Conservation (phyloP, 306 rosid genomes). For the Sechiopsis laciniata region DNA sequence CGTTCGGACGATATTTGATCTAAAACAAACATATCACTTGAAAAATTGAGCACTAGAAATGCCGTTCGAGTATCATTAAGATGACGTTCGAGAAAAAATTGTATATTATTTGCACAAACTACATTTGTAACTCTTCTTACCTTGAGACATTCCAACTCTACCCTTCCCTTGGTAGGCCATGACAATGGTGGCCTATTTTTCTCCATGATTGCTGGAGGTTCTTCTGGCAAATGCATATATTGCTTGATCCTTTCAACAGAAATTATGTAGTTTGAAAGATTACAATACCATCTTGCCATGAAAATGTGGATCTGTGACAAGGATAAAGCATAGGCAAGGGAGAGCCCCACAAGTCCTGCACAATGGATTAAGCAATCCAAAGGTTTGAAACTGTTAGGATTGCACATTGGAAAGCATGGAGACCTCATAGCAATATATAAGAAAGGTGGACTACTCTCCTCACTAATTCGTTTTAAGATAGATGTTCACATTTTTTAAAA, state of each 20-base stretch:
- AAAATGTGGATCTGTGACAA: constrained; percentile 38
- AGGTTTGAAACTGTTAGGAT: not conserved
- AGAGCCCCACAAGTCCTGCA: constrained; percentile 71
- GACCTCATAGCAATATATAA: too few relatives aligned
- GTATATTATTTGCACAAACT: not conserved
- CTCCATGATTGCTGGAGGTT: constrained; percentile 57
- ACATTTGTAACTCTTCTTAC: constrained; percentile 24
- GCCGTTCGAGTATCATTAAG: not conserved
- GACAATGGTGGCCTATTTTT: constrained; percentile 51
- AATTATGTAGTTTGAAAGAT: constrained; percentile 49
- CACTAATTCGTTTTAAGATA: too few relatives aligned
- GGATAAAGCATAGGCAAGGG: constrained; percentile 63
- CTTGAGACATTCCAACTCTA: constrained; percentile 52
- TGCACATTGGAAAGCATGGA: too few relatives aligned
- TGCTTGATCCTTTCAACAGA: constrained; percentile 82
- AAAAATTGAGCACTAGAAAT: not conserved
- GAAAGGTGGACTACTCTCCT: too few relatives aligned
- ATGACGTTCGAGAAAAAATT: not conserved
- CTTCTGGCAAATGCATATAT: constrained; percentile 54
- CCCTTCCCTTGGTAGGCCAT: constrained; percentile 72
- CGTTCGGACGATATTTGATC: constrained; percentile 58
- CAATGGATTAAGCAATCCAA: constrained; percentile 9
- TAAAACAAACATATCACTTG: constrained; percentile 24
- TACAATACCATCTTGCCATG: constrained; percentile 44
- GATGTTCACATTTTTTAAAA: too few relatives aligned